A percentile compares a stretch with the other conserved stretches of the same genome.
Evolutionary conservation across 1,139 yeast species (phyloP).

Genomic region (Pichia norvegensis): DNA sequence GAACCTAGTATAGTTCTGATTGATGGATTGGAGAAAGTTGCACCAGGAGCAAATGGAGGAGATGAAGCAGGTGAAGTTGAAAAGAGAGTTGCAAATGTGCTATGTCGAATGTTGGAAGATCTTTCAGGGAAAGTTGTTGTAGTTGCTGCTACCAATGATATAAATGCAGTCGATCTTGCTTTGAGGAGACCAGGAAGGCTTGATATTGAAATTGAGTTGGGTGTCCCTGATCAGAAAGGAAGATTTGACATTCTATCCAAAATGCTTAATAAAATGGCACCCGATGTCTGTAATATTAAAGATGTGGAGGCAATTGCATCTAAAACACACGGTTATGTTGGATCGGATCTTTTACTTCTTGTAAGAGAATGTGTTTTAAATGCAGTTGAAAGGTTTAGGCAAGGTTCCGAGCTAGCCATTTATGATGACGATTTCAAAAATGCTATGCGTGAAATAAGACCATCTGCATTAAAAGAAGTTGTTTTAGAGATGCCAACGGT

Average conservation of each 20-base stretch:
- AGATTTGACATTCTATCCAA: conserved; percentile 55
- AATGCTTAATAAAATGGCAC: conserved; percentile 54
- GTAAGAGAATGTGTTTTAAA: conserved; percentile 85
- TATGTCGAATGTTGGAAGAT: conserved; percentile 85
- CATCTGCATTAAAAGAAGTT: conserved; percentile 96
- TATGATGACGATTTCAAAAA: conserved; percentile 47
- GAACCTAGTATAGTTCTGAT: conserved; percentile 84
- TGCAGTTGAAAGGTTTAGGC: conserved; percentile 50
- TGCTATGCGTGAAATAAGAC: conserved; percentile 73
- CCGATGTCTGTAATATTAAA: conserved; percentile 45
- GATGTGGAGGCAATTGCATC: conserved; percentile 55
- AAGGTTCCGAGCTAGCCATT: conserved; percentile 12
- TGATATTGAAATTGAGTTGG: conserved; percentile 78
- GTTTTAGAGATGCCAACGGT: conserved; percentile 92
- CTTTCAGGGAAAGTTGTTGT: conserved; percentile 54
- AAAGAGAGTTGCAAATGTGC: conserved; percentile 76
- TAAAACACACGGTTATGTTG: conserved; percentile 68
- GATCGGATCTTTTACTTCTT: conserved; percentile 84
- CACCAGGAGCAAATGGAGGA: conserved; percentile 61
- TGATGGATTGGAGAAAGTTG: conserved; percentile 89
- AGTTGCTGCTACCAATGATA: conserved; percentile 53
- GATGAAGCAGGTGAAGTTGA: conserved; percentile 90
- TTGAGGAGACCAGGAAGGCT: conserved; percentile 88
- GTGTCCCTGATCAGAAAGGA: conserved; percentile 67
- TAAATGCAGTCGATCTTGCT: conserved; percentile 77